These are phyloP conservation scores for Boletellus ananiceps DNA, from an alignment of 768 basidiomycete genomes.

Conservation along the genomic window DNA sequence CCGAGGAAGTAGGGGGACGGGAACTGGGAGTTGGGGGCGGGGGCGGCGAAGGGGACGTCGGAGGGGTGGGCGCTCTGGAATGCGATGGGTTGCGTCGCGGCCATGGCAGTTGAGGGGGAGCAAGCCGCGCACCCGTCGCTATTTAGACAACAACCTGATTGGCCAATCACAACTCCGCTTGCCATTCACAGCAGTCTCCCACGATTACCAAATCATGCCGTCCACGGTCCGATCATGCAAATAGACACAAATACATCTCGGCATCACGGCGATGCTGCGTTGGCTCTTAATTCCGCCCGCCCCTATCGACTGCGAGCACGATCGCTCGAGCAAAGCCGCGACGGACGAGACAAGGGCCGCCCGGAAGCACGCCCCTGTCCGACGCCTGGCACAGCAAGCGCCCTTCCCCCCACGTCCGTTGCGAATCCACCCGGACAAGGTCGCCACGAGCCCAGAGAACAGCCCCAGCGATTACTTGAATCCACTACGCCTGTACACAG, in stretches of 20 bases:
- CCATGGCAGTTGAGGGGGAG: conserved; percentile 25
- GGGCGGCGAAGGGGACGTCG: background rate
- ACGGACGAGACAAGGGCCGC: too few species aligned
- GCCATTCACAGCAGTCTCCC: conserved; percentile 12
- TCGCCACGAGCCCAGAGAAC: too few species aligned
- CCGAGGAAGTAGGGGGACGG: conserved; percentile 68
- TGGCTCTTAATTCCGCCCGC: background rate
- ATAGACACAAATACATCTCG: conserved; percentile 19
- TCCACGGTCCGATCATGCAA: conserved; percentile 28
- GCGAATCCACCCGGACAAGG: too few species aligned
- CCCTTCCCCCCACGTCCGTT: too few species aligned
- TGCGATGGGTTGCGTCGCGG: conserved; percentile 43
- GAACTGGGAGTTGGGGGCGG: conserved; percentile 24
- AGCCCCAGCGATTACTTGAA: too few species aligned
- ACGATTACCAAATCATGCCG: conserved; percentile 23
- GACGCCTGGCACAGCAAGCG: too few species aligned
- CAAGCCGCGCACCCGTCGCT: conserved; percentile 11
- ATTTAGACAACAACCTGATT: conserved; percentile 25
- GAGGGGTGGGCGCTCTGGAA: conserved; percentile 23
- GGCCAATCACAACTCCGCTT: conserved; percentile 15
- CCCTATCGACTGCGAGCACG: background rate
- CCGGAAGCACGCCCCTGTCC: too few species aligned
- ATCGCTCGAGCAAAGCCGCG: too few species aligned
- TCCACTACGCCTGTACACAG: too few species aligned
- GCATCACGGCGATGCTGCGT: conserved; percentile 16